Evolutionary conservation across 164 flowering plant genomes (phyloP), one percentile per base, ranked within the genome.

Genomic region (Brasenia schreberi): DNA sequence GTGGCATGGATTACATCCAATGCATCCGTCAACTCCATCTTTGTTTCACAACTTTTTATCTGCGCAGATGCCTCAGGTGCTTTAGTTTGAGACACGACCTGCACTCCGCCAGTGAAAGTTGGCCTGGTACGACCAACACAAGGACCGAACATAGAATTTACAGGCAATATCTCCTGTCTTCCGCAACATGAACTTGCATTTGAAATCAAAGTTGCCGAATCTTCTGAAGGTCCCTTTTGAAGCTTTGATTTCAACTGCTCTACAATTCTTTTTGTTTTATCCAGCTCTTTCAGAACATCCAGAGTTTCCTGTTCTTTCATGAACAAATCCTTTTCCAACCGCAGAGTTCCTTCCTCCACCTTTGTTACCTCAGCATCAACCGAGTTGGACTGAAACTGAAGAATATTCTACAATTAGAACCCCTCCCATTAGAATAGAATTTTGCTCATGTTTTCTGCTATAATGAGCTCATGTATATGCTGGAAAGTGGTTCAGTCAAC

Each of bases 241-340:
- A 94, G 77, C 80, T 81, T 84, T 42, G 62, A 42, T 68, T 86
- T 94, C 18, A 94, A 69, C 33, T 85, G 89, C 67, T 84, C 97
- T 1, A 87, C 82, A 16, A 72, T 64, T 70, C 67, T 72, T 74
- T 87, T 94, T 5, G 99, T 85, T 9, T 72, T 18, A 73, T 91
- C 96, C 52, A 94, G 80, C 67, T 89, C 93, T 71, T 88, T 87
- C 23, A 91, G 72, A 42, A 94, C 89, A 63, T 85, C 84, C 42
- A 91, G 76, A 7, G 97, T 87, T 73, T 94, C 99, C 71, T 78
- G 78, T 77, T 94, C 97, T 81, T 89, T 91, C 61, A 73, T 18
- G 18, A 84, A 76, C 63, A 94, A 81, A 66, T 87, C 92, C 69
- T 83, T 87, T 76, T 86, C 89, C 72, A 91, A 65, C 67, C 74